phyloP scores from a whole-genome alignment of 2,329 filamentous ascomycete genomes.

The Trichothecium roseum region DNA sequence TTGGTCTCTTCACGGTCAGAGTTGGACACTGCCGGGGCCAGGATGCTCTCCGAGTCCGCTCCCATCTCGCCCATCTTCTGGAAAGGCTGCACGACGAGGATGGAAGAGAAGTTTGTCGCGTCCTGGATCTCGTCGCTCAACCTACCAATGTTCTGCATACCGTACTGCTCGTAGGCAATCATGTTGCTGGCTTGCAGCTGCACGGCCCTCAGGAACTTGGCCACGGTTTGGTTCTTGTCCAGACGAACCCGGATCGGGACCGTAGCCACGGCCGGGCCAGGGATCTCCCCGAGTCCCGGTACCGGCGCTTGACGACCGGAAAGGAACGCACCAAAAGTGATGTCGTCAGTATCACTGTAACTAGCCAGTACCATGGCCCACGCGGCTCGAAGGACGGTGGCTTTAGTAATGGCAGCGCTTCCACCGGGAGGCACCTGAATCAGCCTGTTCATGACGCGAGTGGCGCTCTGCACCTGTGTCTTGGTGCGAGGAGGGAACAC shows the following conservation, averaged over 20 bases:
- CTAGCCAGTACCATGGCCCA: slow-evolving; percentile 10
- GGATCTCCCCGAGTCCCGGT: slow-evolving; percentile 10
- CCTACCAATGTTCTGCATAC: slow-evolving; percentile 7
- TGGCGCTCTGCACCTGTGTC: background rate
- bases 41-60: background rate
- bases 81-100: slow-evolving; percentile 9
- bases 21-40: background rate
- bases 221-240: slow-evolving; percentile 3
- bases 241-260: slow-evolving; percentile 7
- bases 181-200: slow-evolving; percentile 7
- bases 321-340: slow-evolving; percentile 11
- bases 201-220: slow-evolving; percentile 6
- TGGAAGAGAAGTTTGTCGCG: slow-evolving; percentile 5
- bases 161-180: slow-evolving; percentile 6
- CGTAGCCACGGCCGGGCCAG: slow-evolving; percentile 11
- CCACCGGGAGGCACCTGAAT: background rate
- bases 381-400: slow-evolving; percentile 9
- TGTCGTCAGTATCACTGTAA: slow-evolving; percentile 8
- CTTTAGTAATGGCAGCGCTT: slow-evolving; percentile 6
- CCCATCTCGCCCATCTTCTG: slow-evolving; percentile 4
- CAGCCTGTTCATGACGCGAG: slow-evolving; percentile 1
- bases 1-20: slow-evolving; percentile 18
- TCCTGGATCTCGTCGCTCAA: slow-evolving; percentile 4
- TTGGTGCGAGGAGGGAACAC: slow-evolving; percentile 3
- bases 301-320: slow-evolving; percentile 12